Evolutionary conservation across 1,284 basidiomycete genomes (phyloP), one percentile per base, ranked within the genome.

Genomic region (Trichosporon faecale): DNA sequence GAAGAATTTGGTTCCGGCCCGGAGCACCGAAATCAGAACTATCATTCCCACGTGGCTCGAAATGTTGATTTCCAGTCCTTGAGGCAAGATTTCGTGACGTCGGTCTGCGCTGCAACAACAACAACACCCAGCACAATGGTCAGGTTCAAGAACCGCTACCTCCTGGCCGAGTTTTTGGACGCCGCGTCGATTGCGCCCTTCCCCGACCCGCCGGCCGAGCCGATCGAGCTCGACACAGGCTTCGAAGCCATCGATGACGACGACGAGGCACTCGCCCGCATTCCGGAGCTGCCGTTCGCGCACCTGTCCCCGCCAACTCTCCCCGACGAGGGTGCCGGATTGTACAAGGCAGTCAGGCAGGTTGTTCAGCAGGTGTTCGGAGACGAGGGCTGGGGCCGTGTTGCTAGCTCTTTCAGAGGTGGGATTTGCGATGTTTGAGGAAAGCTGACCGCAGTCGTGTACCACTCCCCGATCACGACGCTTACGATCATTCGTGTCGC

Each of bases 151-250:
- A 81, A 83, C 65, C 76, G 79, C 18, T 78, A 80, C 65, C 71
- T 84, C n/a, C 79, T 81, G n/a, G 79, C 82, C 66, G 82, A 84
- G 70, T 82, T 83, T 57, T 74, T 83, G 64, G 70, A 75, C 27
- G 78, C 81, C 1, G 55, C 68, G 0, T 46, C 69, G 5, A 70
- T 78, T 25, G 14, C 66, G 6, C 52, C 75, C 4, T 71, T 72
- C 67, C 68, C 69, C 27, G 49, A 52, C 0, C 61, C 67, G 33
- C 27, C 52, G 4, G 57, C 68, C 11, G 23, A 68, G 29, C 67
- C 37, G 3, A 57, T 69, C 12, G 27, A 68, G 29, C 18, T 60
- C 29, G 29, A 70, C 14, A 46, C 33, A 0, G 70, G 64, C 49
- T 67, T 68, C 16, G 55, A 63, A 2, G 67, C 66, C n/a, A 69